Evolutionary conservation across 202 grass and related monocot species (phyloP).

Genomic region (Elaeis oleifera): DNA sequence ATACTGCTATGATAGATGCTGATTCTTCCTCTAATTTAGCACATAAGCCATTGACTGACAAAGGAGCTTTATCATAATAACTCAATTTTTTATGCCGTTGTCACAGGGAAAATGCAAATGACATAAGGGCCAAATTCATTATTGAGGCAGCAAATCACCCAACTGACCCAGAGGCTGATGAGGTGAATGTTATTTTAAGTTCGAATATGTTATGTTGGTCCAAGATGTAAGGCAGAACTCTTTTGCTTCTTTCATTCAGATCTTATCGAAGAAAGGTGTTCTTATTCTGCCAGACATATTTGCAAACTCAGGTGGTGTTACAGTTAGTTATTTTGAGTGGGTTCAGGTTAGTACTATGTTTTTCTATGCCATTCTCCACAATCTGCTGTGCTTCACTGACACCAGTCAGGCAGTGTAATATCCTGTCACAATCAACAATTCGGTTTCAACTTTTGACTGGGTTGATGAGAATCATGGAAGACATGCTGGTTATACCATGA

Average conservation of each 20-base stretch:
- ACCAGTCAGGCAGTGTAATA: no score
- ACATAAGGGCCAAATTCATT: conserved; percentile 89
- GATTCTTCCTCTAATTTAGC: neutral
- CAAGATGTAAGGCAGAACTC: neutral
- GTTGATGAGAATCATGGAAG: no score
- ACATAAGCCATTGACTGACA: neutral
- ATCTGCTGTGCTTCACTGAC: no score
- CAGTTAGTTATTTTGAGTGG: conserved; percentile 99
- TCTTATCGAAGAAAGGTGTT: conserved; percentile 93
- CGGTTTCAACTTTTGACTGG: no score
- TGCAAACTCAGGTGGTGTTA: conserved; percentile 79
- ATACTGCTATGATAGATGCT: no score
- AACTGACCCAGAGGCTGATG: conserved; percentile 85
- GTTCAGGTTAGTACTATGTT: conserved; percentile 52
- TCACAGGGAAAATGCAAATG: conserved; percentile 79
- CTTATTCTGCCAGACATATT: conserved; percentile 91
- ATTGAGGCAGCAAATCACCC: conserved; percentile 99
- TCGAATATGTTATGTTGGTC: neutral
- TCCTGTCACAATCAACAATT: no score
- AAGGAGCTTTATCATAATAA: neutral
- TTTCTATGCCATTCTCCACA: neutral
- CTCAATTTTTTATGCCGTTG: neutral
- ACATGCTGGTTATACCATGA: no score
- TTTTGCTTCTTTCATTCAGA: conserved; percentile 32
- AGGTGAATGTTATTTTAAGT: conserved; percentile 32